Evolutionary conservation across 2,329 filamentous ascomycete species (phyloP).

Genomic region (Clarireedia sp.): DNA sequence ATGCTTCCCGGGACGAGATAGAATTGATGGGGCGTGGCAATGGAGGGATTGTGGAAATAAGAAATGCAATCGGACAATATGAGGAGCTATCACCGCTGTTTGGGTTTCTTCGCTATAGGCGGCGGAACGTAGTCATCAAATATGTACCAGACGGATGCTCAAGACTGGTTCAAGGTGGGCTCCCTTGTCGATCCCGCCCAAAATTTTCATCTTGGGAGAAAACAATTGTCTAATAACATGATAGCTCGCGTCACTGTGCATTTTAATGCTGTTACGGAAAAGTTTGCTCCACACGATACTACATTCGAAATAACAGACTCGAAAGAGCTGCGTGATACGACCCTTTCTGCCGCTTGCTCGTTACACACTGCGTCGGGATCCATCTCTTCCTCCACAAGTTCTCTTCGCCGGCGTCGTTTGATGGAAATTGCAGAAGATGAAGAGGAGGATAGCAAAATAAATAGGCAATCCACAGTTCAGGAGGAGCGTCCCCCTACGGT

Average conservation of each 20-base stretch:
- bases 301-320: constrained; percentile 67
- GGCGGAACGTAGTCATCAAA: constrained; percentile 85
- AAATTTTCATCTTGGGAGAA: constrained; percentile 16
- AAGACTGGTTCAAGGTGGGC: constrained; percentile 79
- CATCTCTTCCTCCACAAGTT: constrained; percentile 76
- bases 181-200: constrained; percentile 18
- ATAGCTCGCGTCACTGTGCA: constrained; percentile 74
- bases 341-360: constrained; percentile 80
- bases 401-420: constrained; percentile 65
- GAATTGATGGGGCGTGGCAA: constrained; percentile 68
- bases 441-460: constrained; percentile 52
- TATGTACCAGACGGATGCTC: constrained; percentile 89
- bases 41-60: constrained; percentile 77
- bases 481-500: constrained; percentile 34
- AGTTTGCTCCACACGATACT: constrained; percentile 80
- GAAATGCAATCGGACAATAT: constrained; percentile 68
- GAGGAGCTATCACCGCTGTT: constrained; percentile 83
- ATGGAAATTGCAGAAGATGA: constrained; percentile 93
- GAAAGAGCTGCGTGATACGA: constrained; percentile 78
- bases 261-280: constrained; percentile 58
- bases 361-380: constrained; percentile 83
- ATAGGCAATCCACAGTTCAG: constrained; percentile 48
- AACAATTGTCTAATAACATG: constrained; percentile 13
- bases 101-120: constrained; percentile 81
- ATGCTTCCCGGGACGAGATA: constrained; percentile 80